These are phyloP conservation scores for Sapria himalayana DNA, from an alignment of 345 rosid genomes.

Conservation along the genomic window DNA sequence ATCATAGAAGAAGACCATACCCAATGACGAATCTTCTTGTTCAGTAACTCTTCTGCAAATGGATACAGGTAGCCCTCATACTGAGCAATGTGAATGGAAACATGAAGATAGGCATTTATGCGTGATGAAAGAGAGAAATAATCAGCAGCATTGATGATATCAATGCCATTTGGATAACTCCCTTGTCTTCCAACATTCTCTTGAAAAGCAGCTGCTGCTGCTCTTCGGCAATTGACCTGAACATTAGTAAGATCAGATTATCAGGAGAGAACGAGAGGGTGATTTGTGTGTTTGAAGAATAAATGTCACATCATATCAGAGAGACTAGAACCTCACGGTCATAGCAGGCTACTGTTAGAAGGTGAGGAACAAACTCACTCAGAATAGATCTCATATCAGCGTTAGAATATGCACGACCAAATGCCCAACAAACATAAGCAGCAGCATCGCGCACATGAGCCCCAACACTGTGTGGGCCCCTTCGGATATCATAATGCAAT, in stretches of 20 bases:
- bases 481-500: slow-evolving; percentile 80
- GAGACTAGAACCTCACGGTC: slow-evolving; percentile 66
- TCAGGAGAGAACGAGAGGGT: neutral
- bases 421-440: slow-evolving; percentile 99
- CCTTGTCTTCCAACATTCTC: slow-evolving; percentile 99
- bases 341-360: slow-evolving; percentile 69
- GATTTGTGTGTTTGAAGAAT: too few species aligned
- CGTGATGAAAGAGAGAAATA: slow-evolving; percentile 95
- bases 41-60: slow-evolving; percentile 73
- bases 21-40: slow-evolving; percentile 86
- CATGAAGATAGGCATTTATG: slow-evolving; percentile 55
- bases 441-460: slow-evolving; percentile 99
- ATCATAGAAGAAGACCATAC: too few species aligned
- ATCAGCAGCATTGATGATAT: slow-evolving; percentile 83
- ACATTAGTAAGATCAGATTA: slow-evolving; percentile 7
- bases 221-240: slow-evolving; percentile 97
- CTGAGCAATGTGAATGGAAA: slow-evolving; percentile 60
- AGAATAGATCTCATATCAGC: slow-evolving; percentile 65
- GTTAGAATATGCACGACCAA: slow-evolving; percentile 86
- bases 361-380: slow-evolving; percentile 77
- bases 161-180: slow-evolving; percentile 90
- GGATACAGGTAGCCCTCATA: slow-evolving; percentile 72
- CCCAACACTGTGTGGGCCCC: slow-evolving; percentile 98
- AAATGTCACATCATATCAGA: too few species aligned
- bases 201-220: slow-evolving; percentile 97